Evolutionary conservation across 306 rosid species (phyloP).

Genomic region (Casuarina cunninghamiana): DNA sequence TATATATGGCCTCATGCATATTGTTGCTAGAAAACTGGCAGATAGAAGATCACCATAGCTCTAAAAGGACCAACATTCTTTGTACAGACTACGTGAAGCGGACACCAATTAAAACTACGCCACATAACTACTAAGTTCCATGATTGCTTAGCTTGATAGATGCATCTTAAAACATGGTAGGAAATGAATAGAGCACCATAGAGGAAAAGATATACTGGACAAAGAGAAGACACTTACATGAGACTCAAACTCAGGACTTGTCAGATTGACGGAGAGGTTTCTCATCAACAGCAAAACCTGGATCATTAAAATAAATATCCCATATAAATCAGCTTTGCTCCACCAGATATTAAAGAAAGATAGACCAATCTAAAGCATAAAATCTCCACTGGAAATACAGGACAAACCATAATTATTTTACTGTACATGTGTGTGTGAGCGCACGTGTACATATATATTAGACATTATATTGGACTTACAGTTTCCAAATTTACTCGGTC

Average conservation of each 20-base stretch:
- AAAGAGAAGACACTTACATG: slow-evolving; percentile 57
- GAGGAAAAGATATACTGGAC: slow-evolving; percentile 1
- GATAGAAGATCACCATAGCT: background rate
- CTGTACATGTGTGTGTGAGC: no score
- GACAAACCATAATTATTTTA: background rate
- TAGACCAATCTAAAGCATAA: background rate
- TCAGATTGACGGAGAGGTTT: slow-evolving; percentile 72
- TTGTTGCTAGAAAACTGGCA: background rate
- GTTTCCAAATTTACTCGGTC: slow-evolving; percentile 83
- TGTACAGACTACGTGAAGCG: background rate
- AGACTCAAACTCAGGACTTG: slow-evolving; percentile 73
- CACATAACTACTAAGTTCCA: no score
- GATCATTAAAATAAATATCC: slow-evolving; percentile 26
- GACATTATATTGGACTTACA: slow-evolving; percentile 44
- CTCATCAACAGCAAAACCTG: slow-evolving; percentile 81
- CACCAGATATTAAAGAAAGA: background rate
- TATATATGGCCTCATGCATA: no score
- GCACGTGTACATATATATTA: background rate
- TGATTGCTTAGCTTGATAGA: slow-evolving; percentile 1
- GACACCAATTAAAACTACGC: no score
- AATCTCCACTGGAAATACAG: background rate
- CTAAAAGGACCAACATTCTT: background rate
- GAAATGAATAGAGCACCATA: background rate
- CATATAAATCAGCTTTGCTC: background rate
- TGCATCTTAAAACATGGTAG: slow-evolving; percentile 12